Base-by-base conservation (phyloP, 768 basidiomycete genomes). In the Asterophora lycoperdoides region DNA sequence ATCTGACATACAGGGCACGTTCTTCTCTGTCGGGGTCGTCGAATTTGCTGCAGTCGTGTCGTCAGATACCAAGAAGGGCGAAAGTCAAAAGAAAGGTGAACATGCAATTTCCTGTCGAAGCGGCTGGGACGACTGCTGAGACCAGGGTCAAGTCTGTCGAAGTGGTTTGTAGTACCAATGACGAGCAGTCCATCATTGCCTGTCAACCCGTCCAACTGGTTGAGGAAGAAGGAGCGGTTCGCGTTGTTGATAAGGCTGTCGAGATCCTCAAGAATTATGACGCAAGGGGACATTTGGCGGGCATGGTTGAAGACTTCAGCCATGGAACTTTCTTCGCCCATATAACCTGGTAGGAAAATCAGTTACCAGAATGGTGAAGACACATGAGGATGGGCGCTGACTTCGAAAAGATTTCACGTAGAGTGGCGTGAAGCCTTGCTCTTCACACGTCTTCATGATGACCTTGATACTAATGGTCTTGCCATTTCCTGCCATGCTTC, bases 151-250 rank as follows among this genome's bases (percentile, higher is more conserved):
- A 93, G 77, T 38, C 76, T 70, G 35, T 91, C 86, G 52, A 91
- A 83, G 64, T 93, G 88, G 61, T 93, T 93, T 19, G 91, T 93
- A 1, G 88, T 81, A 14, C 78, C 83, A 47, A 92, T 83, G 57
- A 92, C 69, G 23, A 93, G 75, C 8, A 93, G 55, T 0, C 91
- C 91, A 51, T 91, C 81, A 58, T 92, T 92, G 26, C 81, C 77
- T 60, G 84, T 81, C 28, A 92, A 64, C 1, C 90, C 90, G 53
- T 93, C 90, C 7, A 89, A 68, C 61, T 92, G 84, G 60, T 93
- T 93, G 41, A 93, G 73, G 79, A 93, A 93, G 74, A 89, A 92
- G 2, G 88, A 88, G 26, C 89, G 79, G 59, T 91, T 92, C 6
- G 60, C 42, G 57, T 89, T 79, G 51, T 80, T 88, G 68, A 93